A percentile compares a stretch with the other conserved stretches of the same genome.
Conservation (phyloP, 2,329 filamentous ascomycete species). For the Aplosporella prunicola region DNA sequence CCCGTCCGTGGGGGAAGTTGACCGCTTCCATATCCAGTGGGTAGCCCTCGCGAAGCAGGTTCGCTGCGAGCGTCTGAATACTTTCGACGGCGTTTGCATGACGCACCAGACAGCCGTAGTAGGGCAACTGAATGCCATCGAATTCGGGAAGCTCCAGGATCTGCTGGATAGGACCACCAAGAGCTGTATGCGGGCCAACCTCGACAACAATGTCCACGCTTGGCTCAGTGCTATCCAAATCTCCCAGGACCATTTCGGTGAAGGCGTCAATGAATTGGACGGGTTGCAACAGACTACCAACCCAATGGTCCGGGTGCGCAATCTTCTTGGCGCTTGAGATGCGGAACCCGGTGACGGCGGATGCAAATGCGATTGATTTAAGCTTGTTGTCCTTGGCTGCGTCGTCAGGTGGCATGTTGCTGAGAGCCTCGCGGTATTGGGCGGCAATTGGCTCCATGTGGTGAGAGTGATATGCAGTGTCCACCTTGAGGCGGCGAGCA, state of each 20-base stretch:
- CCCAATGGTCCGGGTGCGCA: constrained; percentile 1
- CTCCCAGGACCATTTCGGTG: neutral
- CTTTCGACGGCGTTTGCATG: neutral
- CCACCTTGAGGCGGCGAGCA: constrained; percentile 30
- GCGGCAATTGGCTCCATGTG: constrained; percentile 30
- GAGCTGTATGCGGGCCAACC: constrained; percentile 22
- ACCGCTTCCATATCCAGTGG: constrained; percentile 17
- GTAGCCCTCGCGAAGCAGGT: constrained; percentile 13
- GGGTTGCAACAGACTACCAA: neutral
- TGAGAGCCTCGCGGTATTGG: constrained; percentile 15
- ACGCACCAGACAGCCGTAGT: neutral
- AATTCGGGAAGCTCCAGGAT: neutral
- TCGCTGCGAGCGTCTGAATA: constrained; percentile 13
- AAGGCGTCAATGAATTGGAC: constrained; percentile 4
- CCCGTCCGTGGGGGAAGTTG: constrained; percentile 11
- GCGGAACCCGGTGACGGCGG: too few species aligned
- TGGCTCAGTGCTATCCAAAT: too few species aligned
- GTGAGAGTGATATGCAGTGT: constrained; percentile 37
- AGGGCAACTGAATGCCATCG: too few species aligned
- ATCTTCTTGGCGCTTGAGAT: too few species aligned
- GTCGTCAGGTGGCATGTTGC: neutral
- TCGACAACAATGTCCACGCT: constrained; percentile 13
- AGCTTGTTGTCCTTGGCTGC: too few species aligned
- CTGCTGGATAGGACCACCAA: constrained; percentile 14
- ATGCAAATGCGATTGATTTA: too few species aligned